Base-by-base conservation (phyloP, 495 filamentous ascomycete species). In the Daldinia childiae region DNA sequence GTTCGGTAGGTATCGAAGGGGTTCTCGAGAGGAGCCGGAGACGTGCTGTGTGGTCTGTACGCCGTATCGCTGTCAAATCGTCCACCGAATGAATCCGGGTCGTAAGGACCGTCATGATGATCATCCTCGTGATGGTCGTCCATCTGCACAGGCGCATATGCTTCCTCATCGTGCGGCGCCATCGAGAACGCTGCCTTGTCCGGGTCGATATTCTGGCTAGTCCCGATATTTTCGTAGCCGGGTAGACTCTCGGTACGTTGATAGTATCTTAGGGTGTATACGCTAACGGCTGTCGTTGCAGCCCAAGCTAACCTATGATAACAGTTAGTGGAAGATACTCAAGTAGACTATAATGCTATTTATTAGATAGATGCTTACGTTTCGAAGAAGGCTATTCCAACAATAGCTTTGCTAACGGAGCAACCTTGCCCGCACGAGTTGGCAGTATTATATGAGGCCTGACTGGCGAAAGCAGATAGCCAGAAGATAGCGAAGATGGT, bases 181-280 rank as follows among this genome's bases (percentile, higher is more conserved):
- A 83, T 83, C 45, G 85, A 86, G 77, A 88, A 88, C 14, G 85
- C 85, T 29, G 84, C 85, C 79, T 87, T 87, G 76, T 88, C 85
- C 0, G 86, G 86, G 72, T 88, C 86, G 69, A 87, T 87, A 71
- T 82, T 82, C 55, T 85, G 77, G 54, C 80, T 83, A 55, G 79
- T 80, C n/a, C 85, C 84, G 21, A 77, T 73, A 56, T 86, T 87
- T 27, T 88, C 86, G 61, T 88, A 87, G 30, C 89, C 89, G n/a
- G 92, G 92, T 6, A 94, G 86, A 45, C 86, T 87, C 66, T 92
- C 92, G 69, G 93, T 89, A 62, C 87, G 87, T 67, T 90, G 87
- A 84, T 90, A 97, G 81, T 93, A 91, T 74, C 90, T 85, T 60
- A 93, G 84, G 56, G 90, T 90, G 81, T 93, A 92, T 74, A 92